Evolutionary conservation across 176 grass and related monocot species (phyloP).

Genomic region (Triticum turgidum): DNA sequence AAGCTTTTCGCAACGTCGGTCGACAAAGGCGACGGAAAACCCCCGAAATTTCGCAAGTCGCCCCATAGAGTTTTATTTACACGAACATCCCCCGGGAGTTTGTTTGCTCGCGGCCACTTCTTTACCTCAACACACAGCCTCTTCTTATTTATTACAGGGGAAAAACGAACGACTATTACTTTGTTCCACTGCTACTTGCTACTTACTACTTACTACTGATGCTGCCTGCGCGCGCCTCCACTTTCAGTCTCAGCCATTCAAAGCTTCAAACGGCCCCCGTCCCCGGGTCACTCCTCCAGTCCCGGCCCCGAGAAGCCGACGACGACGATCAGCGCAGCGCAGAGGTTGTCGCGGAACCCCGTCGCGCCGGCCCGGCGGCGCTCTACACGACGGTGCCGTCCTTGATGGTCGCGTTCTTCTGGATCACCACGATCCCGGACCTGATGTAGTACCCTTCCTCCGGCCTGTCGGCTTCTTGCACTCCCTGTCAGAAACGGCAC

Average conservation of each 20-base stretch:
- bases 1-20: not conserved
- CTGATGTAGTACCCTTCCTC: slow-evolving; percentile 63
- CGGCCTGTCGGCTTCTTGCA: slow-evolving; percentile 61
- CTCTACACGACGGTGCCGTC: slow-evolving; percentile 59
- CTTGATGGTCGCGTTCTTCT: slow-evolving; percentile 70
- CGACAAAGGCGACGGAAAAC: not conserved
- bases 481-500: slow-evolving; percentile 38
- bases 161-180: not conserved
- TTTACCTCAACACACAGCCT: not conserved
- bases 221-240: not conserved
- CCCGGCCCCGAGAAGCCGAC: not conserved
- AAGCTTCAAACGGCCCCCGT: not conserved
- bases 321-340: not conserved
- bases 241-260: not conserved
- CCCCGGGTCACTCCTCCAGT: not conserved
- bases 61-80: not conserved
- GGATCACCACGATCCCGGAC: slow-evolving; percentile 51
- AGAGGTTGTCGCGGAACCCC: not conserved
- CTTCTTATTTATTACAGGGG: not conserved
- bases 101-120: not conserved
- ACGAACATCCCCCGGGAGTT: not conserved
- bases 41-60: not conserved
- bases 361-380: too few relatives aligned
- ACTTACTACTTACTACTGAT: not conserved
- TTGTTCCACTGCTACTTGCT: not conserved